These are phyloP conservation scores for Geotrichum macrosporum DNA, from an alignment of 1,139 yeast genomes.

Conservation along the genomic window DNA sequence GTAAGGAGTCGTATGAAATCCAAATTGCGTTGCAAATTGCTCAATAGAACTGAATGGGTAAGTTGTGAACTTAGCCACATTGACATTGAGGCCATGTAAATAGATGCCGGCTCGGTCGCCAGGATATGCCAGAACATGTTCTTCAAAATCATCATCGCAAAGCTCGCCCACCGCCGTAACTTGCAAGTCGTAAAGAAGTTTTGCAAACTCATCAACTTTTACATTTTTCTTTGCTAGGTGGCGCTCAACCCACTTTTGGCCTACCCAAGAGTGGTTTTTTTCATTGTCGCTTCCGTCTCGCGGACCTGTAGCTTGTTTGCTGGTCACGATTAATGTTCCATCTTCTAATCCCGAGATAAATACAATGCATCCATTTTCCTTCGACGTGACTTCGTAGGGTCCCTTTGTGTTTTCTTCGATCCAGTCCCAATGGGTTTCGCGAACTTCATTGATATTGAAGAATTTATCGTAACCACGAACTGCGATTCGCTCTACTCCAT, in stretches of 20 bases:
- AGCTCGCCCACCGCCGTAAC: conserved; percentile 87
- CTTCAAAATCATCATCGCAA: conserved; percentile 92
- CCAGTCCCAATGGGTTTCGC: conserved; percentile 48
- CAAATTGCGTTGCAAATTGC: conserved; percentile 62
- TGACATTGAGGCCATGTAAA: conserved; percentile 79
- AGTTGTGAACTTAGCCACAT: conserved; percentile 61
- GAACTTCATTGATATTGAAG: conserved; percentile 71
- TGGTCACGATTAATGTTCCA: conserved; percentile 74
- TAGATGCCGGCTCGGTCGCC: conserved; percentile 72
- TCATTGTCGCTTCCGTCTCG: conserved; percentile 29
- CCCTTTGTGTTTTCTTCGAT: conserved; percentile 54
- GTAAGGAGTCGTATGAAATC: conserved; percentile 58
- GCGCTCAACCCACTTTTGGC: conserved; percentile 52
- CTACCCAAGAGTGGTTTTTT: conserved; percentile 72
- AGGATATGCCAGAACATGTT: conserved; percentile 78
- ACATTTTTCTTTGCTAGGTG: conserved; percentile 49
- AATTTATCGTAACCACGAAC: conserved; percentile 94
- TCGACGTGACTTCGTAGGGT: conserved; percentile 75
- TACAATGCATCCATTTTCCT: conserved; percentile 92
- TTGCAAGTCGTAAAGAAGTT: conserved; percentile 47
- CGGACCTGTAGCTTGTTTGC: conserved; percentile 82
- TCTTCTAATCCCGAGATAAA: conserved; percentile 71
- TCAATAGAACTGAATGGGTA: conserved; percentile 57
- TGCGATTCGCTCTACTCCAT: conserved; percentile 44
- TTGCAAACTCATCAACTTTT: conserved; percentile 51